phyloP scores from a whole-genome alignment of 306 rosid species.

The Medicago truncatula region MtrunA17r5.0-ANR NC_053045.1:35994501-35995000 shows the following conservation, averaged over 20 bases:
- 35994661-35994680: conserved; percentile 62
- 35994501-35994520: not conserved
- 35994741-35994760: not conserved
- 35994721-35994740: conserved; percentile 7
- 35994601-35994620: not conserved
- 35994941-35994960: not conserved
- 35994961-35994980: no score
- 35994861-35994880: conserved; percentile 5
- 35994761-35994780: conserved; percentile 30
- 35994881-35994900: not conserved
- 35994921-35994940: not conserved
- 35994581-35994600: not conserved
- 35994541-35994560: not conserved
- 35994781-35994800: not conserved
- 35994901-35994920: not conserved
- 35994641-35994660: conserved; percentile 19
- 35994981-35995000: no score
- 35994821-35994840: no score
- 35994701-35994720: conserved; percentile 67
- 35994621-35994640: not conserved
- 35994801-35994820: no score
- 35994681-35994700: conserved; percentile 93
- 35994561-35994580: not conserved
- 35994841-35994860: no score
- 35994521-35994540: not conserved